Evolutionary conservation across 2,329 filamentous ascomycete genomes (phyloP), one percentile per base, ranked within the genome.

Genomic region (Neofusicoccum laricinum): DNA sequence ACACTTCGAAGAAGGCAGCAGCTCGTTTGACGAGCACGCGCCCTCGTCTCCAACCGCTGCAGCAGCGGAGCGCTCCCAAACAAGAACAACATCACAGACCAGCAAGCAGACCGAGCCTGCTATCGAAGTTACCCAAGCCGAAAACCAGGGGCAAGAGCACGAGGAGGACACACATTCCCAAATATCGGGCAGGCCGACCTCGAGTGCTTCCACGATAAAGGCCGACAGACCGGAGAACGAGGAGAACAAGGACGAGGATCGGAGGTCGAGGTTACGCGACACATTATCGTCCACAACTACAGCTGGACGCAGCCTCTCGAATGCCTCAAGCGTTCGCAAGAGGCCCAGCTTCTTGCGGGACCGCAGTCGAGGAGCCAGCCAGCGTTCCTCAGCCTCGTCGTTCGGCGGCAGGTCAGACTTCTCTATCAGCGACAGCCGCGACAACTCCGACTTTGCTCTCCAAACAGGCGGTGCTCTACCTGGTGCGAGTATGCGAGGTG

Each of bases 391-490:
- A 2, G 78, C 81, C 14, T 87, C 86, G 2, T 87, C 85, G 0
- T 72, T 82, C 48, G 80, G 82, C 6, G 84, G 83, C 61, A 78
- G 76, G 25, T 86, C 84, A 48, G 85, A 84, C 43, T 75, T 75
- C 12, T 84, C 81, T 67, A 17, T 41, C 15, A 83, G 81, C 40
- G 89, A 91, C 66, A 81, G 80, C 8, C 86, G 86, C 71, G 92
- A 96, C 68, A 85, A 84, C 6, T 87, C 88, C 8, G 93, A 97
- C 75, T 95, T 90, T 76, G 90, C 91, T 25, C 80, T 96, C 40
- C 91, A 96, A 71, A 91, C 91, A 2, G 92, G 91, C 17, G 91
- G 92, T 30, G 90, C 91, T 12, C 81, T 86, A 4, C 87, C 91
- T 43, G 72, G 71, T 43, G 73, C 72, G 8, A 73, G 67, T 63